Base-by-base conservation (phyloP, 2,329 filamentous ascomycete genomes). In the Tolypocladium ovalisporum region DNA sequence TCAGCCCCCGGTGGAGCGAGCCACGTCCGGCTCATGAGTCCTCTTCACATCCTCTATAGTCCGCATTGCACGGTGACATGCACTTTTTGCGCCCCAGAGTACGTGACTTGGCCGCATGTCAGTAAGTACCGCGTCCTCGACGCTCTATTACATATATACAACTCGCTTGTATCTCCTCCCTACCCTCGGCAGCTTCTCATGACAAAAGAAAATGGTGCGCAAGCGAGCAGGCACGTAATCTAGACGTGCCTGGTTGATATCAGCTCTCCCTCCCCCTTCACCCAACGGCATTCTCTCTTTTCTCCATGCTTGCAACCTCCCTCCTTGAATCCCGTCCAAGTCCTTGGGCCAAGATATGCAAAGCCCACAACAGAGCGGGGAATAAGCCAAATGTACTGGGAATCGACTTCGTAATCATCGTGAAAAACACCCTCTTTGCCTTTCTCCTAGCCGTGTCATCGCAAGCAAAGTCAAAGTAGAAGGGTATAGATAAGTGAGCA, bases 381-480 rank as follows among this genome's bases (percentile, higher is more conserved):
- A 22, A n/a, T 15, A 22, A 22, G 2, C 19, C 19, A 52, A 52
- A n/a, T 35, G 29, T 52, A 19, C 47, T 35, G 47, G 34, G 47
- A 52, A 52, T 52, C 47, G 29, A 34, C 47, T 35, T 52, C 47
- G 47, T 52, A 35, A 52, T 52, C 47, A 22, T 52, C 47, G 32
- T 52, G 1, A 52, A 34, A 2, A 34, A 34, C 7, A 4, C 27
- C 19, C n/a, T 13, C 19, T 52, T 52, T 12, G 19, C 47, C 47
- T 34, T 52, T 22, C 47, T 52, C 47, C 19, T 52, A 52, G 35
- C 47, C 29, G 29, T 35, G 47, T 22, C 47, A 22, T 52, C 29
- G 47, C 47, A 52, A 51, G 35, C 52, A 56, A 52, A 56, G 47
- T 49, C 40, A 58, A 56, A 51, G 39, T 52, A 55, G 39, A 40